Conservation (phyloP, 2,329 filamentous ascomycete species). For the Didymella pinodella region DNA sequence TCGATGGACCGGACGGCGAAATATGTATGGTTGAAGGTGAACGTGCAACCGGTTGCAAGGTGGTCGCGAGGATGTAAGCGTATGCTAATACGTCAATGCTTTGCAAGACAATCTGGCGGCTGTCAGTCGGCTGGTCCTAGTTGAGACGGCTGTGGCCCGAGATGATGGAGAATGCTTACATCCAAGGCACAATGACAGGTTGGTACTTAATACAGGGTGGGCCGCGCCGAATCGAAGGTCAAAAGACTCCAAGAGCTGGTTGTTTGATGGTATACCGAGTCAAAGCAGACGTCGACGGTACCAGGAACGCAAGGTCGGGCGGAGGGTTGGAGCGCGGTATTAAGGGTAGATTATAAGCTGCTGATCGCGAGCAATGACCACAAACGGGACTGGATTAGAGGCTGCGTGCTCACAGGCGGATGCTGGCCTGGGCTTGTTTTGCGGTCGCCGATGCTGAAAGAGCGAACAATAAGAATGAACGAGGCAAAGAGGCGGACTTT, state of each 20-base stretch:
- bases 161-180: conserved; percentile 31
- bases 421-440: conserved; percentile 41
- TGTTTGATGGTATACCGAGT: conserved; percentile 27
- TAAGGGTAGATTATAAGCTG: conserved; percentile 26
- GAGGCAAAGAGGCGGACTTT: conserved; percentile 45
- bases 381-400: conserved; percentile 38
- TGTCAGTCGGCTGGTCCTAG: conserved; percentile 11
- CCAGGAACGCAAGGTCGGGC: conserved; percentile 23
- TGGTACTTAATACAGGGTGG: conserved; percentile 36
- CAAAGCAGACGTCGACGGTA: conserved; percentile 27
- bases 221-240: conserved; percentile 36
- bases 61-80: conserved; percentile 36
- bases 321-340: conserved; percentile 26
- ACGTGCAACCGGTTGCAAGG: conserved; percentile 39
- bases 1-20: conserved; percentile 52
- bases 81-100: conserved; percentile 43
- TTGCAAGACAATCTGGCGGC: conserved; percentile 17
- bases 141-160: neutral
- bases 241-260: conserved; percentile 37
- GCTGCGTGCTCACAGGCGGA: conserved; percentile 31
- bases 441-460: conserved; percentile 47
- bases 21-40: conserved; percentile 49
- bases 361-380: conserved; percentile 30
- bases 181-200: conserved; percentile 41
- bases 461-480: conserved; percentile 53